Base-by-base conservation (phyloP, 2,329 filamentous ascomycete genomes). In the Cadophora sp. region DNA sequence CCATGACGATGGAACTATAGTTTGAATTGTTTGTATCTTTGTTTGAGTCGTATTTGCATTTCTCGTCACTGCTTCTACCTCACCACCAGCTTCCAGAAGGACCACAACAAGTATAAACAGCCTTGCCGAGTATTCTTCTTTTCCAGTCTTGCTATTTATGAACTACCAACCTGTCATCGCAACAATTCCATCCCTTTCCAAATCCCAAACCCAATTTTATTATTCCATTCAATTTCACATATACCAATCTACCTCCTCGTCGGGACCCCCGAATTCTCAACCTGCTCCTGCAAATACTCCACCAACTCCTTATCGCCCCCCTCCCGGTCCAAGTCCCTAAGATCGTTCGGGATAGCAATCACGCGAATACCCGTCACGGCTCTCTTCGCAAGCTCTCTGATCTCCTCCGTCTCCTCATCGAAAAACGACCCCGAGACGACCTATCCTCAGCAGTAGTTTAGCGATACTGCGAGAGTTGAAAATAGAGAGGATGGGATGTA, bases 221-320 rank as follows among this genome's bases (percentile, higher is more conserved):
- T 3, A 4, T 48, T 11, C 20, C n/a, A 20, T 39, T 39, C 27
- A n/a, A n/a, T n/a, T n/a, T n/a, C 6, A 39, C 30, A 30, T 39
- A 8, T 8, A 20, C 33, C n/a, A 4, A 43, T 36, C 5, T n/a
- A 58, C 14, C 13, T 13, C 6, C 55, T 58, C 11, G 11, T 16
- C 36, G 36, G 36, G 4, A 58, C 20, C 14, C 55, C 20, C 20
- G 55, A 62, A 56, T 11, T 58, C 50, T 62, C 39, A 43, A 72
- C 53, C 67, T 71, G 69, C 47, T 71, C 67, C 24, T 59, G 51
- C 33, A 71, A 55, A 33, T 66, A 71, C 56, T 69, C 69, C n/a
- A 65, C 51, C 20, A 66, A 59, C 20, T 36, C 56, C 14, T 59
- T 27, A 14, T 48, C 61, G 6, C 59, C 62, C 18, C n/a, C 61